These are phyloP conservation scores for Colletotrichum gloeosporioides DNA, from an alignment of 2,329 filamentous ascomycete species.

Conservation along the genomic window DNA sequence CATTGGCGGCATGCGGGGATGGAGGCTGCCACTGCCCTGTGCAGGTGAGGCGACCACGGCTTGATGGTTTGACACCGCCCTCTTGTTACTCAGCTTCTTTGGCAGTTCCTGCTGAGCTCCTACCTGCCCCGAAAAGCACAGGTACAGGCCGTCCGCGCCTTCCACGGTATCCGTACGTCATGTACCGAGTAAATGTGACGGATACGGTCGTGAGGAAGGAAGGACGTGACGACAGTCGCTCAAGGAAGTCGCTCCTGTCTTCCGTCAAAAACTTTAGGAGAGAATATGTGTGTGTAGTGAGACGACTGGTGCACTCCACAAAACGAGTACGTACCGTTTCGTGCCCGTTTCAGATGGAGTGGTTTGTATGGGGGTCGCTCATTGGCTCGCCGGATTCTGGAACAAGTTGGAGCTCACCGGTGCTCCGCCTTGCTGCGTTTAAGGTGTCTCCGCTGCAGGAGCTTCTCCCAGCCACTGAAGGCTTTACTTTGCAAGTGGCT, in stretches of 20 bases:
- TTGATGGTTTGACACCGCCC: neutral
- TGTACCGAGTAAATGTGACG: neutral
- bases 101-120: neutral
- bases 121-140: neutral
- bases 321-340: constrained; percentile 5
- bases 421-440: neutral
- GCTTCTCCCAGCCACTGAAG: neutral
- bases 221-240: neutral
- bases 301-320: neutral
- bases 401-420: constrained; percentile 6
- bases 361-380: neutral
- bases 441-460: neutral
- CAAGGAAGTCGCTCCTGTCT: neutral
- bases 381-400: constrained; percentile 17
- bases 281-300: neutral
- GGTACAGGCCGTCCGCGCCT: neutral
- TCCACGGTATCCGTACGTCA: neutral
- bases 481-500: neutral
- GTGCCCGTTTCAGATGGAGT: constrained; percentile 18
- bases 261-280: neutral
- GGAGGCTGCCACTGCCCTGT: neutral
- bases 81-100: neutral
- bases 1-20: neutral
- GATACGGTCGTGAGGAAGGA: neutral
- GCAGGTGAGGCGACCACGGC: neutral